phyloP scores from a whole-genome alignment of 805 yeast species.

The Ogataea trehalophila region DNA sequence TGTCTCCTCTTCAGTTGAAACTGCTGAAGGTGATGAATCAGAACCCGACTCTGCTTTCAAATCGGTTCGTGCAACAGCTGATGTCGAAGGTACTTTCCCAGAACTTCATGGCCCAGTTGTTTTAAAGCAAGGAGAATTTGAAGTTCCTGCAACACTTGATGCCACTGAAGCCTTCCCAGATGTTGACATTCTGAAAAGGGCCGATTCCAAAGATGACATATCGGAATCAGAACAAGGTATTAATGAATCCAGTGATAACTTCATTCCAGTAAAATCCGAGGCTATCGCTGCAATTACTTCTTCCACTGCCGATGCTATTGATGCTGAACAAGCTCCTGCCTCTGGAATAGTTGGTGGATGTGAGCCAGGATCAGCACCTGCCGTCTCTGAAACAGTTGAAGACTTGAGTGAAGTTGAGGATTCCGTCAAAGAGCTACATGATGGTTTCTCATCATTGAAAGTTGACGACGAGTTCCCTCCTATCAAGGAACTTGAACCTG shows the following conservation, averaged over 20 bases:
- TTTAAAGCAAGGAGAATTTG: too few relatives aligned
- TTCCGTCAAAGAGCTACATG: not conserved
- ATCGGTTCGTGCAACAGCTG: not conserved
- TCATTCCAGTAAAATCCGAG: too few relatives aligned
- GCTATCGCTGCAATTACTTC: too few relatives aligned
- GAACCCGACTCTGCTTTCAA: not conserved
- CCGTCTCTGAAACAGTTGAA: not conserved
- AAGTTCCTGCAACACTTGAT: not conserved
- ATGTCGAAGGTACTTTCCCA: constrained; percentile 1
- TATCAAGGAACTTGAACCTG: constrained; percentile 48
- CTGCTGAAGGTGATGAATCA: not conserved
- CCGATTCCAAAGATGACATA: not conserved
- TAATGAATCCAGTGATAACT: too few relatives aligned
- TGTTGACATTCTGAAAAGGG: not conserved
- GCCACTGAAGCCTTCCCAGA: not conserved
- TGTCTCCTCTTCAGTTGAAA: not conserved
- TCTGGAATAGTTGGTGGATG: not conserved
- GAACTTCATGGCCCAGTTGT: not conserved
- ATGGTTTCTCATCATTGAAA: constrained; percentile 3
- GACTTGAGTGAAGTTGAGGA: not conserved
- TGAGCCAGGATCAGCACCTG: not conserved
- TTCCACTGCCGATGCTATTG: not conserved
- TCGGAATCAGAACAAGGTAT: not conserved
- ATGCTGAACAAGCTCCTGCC: not conserved
- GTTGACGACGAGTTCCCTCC: constrained; percentile 56